Evolutionary conservation across 192 early-diverging fungal genomes (phyloP), one percentile per base, ranked within the genome.

Genomic region (Lobosporangium transversale): DNA sequence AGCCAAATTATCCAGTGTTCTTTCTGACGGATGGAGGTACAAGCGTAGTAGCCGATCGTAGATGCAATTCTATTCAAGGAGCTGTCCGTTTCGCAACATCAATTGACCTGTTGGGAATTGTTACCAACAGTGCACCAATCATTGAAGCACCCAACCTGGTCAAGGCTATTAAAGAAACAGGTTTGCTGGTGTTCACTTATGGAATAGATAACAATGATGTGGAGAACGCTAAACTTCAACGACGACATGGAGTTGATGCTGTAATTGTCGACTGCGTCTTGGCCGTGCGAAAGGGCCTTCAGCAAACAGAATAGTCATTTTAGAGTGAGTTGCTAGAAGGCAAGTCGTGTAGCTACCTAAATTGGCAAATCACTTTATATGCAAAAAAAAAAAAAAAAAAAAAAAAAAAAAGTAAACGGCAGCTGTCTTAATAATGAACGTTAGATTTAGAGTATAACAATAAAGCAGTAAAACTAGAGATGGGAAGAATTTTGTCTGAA

Each of bases 11-110:
- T 66, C 95, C 95, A 2, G 90, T 97, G n/a, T 93, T 97, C 71
- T 93, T 96, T 80, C 83, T 98, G 59, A 95, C 95, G 0, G 92
- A 94, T 55, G 94, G 88, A 30, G 94, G 94, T 27, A 88, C 87
- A 26, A 70, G 84, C 2, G 81, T 73, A 8, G 89, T 93, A 80
- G 90, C 88, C 3, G 95, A 98, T 66, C 80, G 80, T 43, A 86
- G 97, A 14, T 91, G 89, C 65, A 94, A 95, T 70, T 91, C 91
- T 21, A 80, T 97, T 23, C 87, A 89, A 30, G 85, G 84, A 1
- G 95, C 97, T 0, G 88, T 94, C 40, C 78, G 87, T 17, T 90
- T 97, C 67, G 93, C 93, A 55, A 87, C 88, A 24, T 84, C 84
- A 42, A 84, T 89, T 0, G 86, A 88, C 21, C 79, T 96, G 8